Conservation (phyloP, 192 early-diverging fungal genomes). For the Spizellomyces sp. region DNA sequence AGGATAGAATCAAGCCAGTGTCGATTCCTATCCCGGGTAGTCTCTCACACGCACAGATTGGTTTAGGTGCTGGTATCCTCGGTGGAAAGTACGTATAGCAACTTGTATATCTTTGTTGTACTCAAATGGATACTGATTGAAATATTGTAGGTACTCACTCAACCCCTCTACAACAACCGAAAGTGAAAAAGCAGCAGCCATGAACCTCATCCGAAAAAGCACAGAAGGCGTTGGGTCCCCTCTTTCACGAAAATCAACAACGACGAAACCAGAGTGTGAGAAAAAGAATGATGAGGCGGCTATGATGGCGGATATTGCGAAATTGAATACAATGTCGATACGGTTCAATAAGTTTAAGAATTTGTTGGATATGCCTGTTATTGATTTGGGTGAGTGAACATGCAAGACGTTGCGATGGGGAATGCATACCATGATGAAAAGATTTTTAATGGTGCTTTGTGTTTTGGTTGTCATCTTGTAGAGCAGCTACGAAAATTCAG, state of each 20-base stretch:
- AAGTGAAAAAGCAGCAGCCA: conserved; percentile 19
- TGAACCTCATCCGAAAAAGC: conserved; percentile 28
- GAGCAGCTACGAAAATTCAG: conserved; percentile 76
- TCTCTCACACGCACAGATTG: conserved; percentile 29
- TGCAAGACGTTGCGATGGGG: background rate
- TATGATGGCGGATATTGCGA: conserved; percentile 56
- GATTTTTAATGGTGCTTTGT: background rate
- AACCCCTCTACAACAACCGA: conserved; percentile 16
- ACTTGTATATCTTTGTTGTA: background rate
- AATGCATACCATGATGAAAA: background rate
- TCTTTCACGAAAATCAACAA: background rate
- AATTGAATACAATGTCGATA: conserved; percentile 55
- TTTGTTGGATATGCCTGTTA: conserved; percentile 58
- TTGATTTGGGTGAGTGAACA: conserved; percentile 42
- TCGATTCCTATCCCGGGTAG: conserved; percentile 17
- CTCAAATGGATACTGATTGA: background rate
- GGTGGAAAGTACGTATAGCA: conserved; percentile 26
- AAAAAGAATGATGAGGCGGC: conserved; percentile 40
- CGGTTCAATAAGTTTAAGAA: conserved; percentile 61
- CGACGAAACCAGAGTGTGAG: conserved; percentile 5
- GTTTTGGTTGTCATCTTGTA: background rate
- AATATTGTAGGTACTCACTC: conserved; percentile 3
- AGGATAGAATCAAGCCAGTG: conserved; percentile 27
- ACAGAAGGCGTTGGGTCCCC: background rate
- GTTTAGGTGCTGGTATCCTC: conserved; percentile 33